Conservation (phyloP, 2,329 filamentous ascomycete genomes). For the Colletotrichum incanum region DNA sequence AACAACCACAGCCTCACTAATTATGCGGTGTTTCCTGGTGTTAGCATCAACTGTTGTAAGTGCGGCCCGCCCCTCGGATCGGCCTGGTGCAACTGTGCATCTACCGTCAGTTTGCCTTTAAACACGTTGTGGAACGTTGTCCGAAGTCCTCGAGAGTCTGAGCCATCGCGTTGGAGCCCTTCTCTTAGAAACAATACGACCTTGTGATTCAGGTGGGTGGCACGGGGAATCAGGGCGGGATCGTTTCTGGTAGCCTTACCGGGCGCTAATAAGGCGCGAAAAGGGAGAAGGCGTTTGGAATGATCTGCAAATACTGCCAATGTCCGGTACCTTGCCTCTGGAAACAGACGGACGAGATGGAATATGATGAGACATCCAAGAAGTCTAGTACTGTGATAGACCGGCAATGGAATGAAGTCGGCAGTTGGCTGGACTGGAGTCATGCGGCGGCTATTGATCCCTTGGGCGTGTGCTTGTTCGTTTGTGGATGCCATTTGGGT, state of each 20-base stretch:
- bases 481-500: conserved; percentile 4
- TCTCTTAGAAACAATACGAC: conserved; percentile 8
- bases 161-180: neutral
- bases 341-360: neutral
- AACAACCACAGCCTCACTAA: neutral
- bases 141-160: conserved; percentile 15
- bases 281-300: neutral
- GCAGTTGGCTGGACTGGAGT: neutral
- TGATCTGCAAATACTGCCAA: conserved; percentile 3
- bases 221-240: neutral
- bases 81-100: neutral
- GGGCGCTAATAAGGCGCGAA: conserved; percentile 15
- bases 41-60: neutral
- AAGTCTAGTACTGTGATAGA: neutral
- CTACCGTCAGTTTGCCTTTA: neutral
- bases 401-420: neutral
- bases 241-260: neutral
- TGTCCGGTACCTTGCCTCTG: neutral
- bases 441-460: conserved; percentile 9
- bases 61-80: neutral
- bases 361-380: conserved; percentile 15
- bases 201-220: conserved; percentile 20
- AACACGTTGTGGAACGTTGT: conserved; percentile 1
- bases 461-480: neutral
- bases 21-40: neutral